Evolutionary conservation across 176 grass and related monocot genomes (phyloP).

Genomic region (Raddia guianensis): DNA sequence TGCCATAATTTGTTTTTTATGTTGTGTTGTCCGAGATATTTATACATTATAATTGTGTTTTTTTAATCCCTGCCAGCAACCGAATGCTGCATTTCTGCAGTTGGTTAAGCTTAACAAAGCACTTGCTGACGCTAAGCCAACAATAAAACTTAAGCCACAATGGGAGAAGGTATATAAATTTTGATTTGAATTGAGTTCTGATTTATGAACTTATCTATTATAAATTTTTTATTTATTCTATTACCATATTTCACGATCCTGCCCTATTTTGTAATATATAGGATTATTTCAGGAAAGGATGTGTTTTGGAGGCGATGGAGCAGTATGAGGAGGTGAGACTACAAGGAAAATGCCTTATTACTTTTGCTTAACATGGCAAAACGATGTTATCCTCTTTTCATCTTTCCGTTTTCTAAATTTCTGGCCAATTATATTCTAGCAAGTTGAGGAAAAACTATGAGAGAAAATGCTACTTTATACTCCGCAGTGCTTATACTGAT

Average conservation of each 20-base stretch:
- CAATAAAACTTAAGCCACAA: conserved; percentile 75
- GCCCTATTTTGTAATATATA: conserved; percentile 56
- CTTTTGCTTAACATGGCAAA: too few relatives aligned
- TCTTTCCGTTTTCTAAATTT: conserved; percentile 12
- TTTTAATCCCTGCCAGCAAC: conserved; percentile 60
- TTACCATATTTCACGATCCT: conserved; percentile 42
- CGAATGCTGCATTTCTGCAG: conserved; percentile 88
- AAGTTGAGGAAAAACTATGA: conserved; percentile 8
- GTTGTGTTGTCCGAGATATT: too few relatives aligned
- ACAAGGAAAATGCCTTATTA: too few relatives aligned
- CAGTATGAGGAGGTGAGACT: too few relatives aligned
- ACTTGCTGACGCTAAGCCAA: conserved; percentile 85
- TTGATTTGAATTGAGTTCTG: background rate
- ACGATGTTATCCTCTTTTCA: too few relatives aligned
- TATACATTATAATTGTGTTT: conserved; percentile 18
- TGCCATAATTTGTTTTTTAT: too few relatives aligned
- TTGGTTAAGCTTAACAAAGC: conserved; percentile 96
- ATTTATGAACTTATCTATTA: too few relatives aligned
- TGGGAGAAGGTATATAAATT: conserved; percentile 87
- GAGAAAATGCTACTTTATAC: background rate
- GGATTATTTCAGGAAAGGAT: conserved; percentile 97
- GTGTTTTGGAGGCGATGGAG: too few relatives aligned
- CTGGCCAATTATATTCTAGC: background rate
- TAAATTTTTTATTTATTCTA: conserved; percentile 27
- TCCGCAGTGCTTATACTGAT: too few relatives aligned